Evolutionary conservation across 352 stramenopile species (phyloP).

Genomic region (Globisporangium irregulare): DNA sequence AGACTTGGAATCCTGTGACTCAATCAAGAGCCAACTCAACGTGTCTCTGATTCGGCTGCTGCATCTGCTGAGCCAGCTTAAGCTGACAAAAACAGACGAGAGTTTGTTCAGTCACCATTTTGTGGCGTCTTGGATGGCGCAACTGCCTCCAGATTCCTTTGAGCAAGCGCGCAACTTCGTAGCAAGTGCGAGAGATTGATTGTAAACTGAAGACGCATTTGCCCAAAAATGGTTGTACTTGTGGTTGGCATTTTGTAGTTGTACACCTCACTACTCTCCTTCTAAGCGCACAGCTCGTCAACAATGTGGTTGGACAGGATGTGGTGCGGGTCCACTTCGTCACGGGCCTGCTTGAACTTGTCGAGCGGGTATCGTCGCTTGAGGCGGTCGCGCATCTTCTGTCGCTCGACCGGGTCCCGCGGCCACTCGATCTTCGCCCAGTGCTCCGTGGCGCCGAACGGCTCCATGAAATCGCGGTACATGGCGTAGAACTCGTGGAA

Average conservation of each 20-base stretch:
- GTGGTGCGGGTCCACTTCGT: conserved; percentile 91
- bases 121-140: conserved; percentile 32
- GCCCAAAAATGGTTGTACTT: neutral
- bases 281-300: conserved; percentile 63
- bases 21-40: conserved; percentile 25
- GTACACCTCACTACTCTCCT: neutral
- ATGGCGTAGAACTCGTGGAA: conserved; percentile 94
- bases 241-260: neutral
- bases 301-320: conserved; percentile 91
- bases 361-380: conserved; percentile 83
- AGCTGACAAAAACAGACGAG: conserved; percentile 5
- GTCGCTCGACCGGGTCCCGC: conserved; percentile 37
- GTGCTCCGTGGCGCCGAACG: conserved; percentile 90
- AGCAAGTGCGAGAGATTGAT: neutral
- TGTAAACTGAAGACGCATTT: neutral
- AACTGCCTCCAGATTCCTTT: conserved; percentile 24
- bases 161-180: conserved; percentile 18
- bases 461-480: conserved; percentile 86
- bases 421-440: conserved; percentile 97
- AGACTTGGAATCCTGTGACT: conserved; percentile 4
- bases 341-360: conserved; percentile 87
- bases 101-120: conserved; percentile 27
- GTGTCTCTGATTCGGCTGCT: conserved; percentile 34
- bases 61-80: conserved; percentile 22
- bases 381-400: conserved; percentile 64